phyloP scores from a whole-genome alignment of 805 yeast species.

The Saturnispora galanensis region DNA sequence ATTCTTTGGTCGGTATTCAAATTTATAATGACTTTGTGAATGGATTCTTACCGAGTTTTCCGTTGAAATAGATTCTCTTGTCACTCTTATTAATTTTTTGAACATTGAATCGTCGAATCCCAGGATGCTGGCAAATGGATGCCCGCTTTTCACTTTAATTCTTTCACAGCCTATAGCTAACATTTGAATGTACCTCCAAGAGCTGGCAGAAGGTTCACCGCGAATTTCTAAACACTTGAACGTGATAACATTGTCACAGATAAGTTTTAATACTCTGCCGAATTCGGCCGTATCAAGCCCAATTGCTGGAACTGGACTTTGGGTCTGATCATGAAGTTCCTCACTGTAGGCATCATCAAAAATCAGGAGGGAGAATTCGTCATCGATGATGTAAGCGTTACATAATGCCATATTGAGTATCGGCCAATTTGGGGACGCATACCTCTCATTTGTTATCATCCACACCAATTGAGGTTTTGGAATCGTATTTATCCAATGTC shows the following conservation, averaged over 20 bases:
- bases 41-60: neutral
- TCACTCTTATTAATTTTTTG: constrained; percentile 1
- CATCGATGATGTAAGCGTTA: constrained; percentile 1
- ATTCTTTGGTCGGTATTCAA: neutral
- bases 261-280: neutral
- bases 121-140: constrained; percentile 3
- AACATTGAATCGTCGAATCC: constrained; percentile 8
- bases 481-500: neutral
- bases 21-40: neutral
- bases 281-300: neutral
- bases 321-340: constrained; percentile 2
- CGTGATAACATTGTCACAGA: constrained; percentile 1
- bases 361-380: neutral
- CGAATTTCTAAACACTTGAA: constrained; percentile 4
- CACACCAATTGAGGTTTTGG: constrained; percentile 3
- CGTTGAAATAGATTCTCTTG: neutral
- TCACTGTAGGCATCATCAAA: neutral
- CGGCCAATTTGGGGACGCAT: constrained; percentile 3
- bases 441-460: neutral
- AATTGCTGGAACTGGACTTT: constrained; percentile 4
- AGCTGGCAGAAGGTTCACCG: neutral
- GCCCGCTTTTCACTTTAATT: neutral
- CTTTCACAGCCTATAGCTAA: constrained; percentile 5
- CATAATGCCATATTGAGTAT: constrained; percentile 1
- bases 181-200: constrained; percentile 7